Conservation (phyloP, 2,329 filamentous ascomycete species). For the Xylaria multiplex region DNA sequence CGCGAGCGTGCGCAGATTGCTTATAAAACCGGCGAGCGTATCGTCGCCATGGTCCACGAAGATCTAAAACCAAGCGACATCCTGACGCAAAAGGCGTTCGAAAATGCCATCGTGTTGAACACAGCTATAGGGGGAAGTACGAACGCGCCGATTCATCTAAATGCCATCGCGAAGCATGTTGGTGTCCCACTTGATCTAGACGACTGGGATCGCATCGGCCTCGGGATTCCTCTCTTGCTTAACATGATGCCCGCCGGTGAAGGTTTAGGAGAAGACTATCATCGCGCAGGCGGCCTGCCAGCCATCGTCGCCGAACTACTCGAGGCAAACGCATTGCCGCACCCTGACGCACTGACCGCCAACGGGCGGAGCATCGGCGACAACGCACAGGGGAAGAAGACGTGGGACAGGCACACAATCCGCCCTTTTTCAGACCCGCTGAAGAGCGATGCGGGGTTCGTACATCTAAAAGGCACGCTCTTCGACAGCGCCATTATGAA, state of each 20-base stretch:
- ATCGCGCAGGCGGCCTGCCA: constrained; percentile 62
- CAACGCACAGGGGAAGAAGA: constrained; percentile 56
- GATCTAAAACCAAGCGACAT: constrained; percentile 64
- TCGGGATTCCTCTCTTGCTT: constrained; percentile 60
- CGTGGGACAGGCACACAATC: constrained; percentile 62
- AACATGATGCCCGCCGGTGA: constrained; percentile 66
- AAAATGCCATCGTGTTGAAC: constrained; percentile 65
- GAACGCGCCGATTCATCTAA: constrained; percentile 66
- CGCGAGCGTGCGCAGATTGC: constrained; percentile 59
- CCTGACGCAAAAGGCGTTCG: constrained; percentile 64
- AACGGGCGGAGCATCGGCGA: constrained; percentile 58
- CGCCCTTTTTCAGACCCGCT: constrained; percentile 57
- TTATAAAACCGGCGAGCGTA: constrained; percentile 59
- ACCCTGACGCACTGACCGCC: constrained; percentile 55
- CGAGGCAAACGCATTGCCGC: constrained; percentile 56
- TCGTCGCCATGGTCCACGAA: constrained; percentile 60
- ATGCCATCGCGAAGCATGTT: constrained; percentile 64
- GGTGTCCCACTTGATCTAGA: constrained; percentile 61
- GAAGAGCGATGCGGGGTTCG: constrained; percentile 61
- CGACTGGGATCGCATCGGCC: constrained; percentile 64
- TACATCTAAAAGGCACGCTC: constrained; percentile 58
- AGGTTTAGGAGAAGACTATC: constrained; percentile 64
- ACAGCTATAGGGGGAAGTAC: constrained; percentile 66
- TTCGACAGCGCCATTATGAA: constrained; percentile 65
- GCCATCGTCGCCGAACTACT: constrained; percentile 64